Evolutionary conservation across 2,329 filamentous ascomycete genomes (phyloP).

Genomic region (Exophiala viscosa): DNA sequence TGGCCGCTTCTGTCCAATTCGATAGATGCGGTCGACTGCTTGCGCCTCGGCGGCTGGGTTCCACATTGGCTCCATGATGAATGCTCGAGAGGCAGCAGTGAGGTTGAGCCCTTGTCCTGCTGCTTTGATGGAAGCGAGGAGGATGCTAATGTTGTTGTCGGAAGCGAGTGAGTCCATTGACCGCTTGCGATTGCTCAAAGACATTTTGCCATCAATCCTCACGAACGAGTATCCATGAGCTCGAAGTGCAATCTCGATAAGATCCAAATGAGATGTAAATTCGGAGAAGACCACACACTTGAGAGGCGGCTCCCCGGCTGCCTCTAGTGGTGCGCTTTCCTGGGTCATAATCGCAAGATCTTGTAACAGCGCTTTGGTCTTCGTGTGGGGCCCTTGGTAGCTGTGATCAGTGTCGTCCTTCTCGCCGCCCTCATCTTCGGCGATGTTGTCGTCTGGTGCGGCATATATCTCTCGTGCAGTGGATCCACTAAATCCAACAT

Average conservation of each 20-base stretch:
- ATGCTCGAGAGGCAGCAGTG: constrained; percentile 79
- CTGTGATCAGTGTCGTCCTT: constrained; percentile 22
- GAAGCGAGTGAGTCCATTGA: constrained; percentile 76
- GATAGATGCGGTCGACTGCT: constrained; percentile 88
- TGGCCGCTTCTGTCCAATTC: constrained; percentile 81
- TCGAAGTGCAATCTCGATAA: constrained; percentile 78
- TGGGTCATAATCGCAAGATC: constrained; percentile 64
- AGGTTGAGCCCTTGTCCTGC: constrained; percentile 90
- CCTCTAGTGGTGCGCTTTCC: constrained; percentile 51
- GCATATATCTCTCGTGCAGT: constrained; percentile 49
- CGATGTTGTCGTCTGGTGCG: constrained; percentile 54
- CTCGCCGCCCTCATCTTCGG: constrained; percentile 39
- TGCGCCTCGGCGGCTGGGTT: constrained; percentile 94
- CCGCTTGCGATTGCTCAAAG: constrained; percentile 65
- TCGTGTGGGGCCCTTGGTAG: constrained; percentile 89
- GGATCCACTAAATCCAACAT: constrained; percentile 65
- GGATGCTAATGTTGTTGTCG: constrained; percentile 67
- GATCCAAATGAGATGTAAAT: constrained; percentile 93
- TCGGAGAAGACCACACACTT: constrained; percentile 93
- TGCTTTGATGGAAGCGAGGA: constrained; percentile 87
- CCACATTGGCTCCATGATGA: constrained; percentile 98
- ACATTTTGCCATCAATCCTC: constrained; percentile 90
- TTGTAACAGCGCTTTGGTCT: constrained; percentile 77
- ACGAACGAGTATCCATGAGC: constrained; percentile 64
- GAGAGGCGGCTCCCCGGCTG: constrained; percentile 67